phyloP scores from a whole-genome alignment of 305 asterid species.

The Nicotiana rustica region DNA sequence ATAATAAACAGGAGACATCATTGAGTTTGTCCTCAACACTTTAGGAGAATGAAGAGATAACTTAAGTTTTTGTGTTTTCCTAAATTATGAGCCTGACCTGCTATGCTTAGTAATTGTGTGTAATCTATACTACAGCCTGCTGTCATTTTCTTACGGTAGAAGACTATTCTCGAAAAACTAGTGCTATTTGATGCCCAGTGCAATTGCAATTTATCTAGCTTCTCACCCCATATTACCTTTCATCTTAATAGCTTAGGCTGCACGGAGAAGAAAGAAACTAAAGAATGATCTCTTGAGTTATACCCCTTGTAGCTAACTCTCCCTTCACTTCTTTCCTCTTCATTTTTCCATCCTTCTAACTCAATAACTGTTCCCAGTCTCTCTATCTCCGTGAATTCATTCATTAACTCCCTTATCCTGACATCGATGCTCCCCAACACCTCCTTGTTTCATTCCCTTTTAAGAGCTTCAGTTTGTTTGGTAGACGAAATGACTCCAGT shows the following conservation, averaged over 20 bases:
- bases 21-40: slow-evolving; percentile 1
- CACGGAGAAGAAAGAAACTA: background rate
- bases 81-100: background rate
- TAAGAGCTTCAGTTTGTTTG: background rate
- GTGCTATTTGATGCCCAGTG: background rate
- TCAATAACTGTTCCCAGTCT: background rate
- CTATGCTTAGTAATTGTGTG: background rate
- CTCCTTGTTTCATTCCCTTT: background rate
- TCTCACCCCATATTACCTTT: background rate
- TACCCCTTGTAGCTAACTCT: background rate
- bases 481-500: background rate
- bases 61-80: background rate
- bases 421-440: background rate
- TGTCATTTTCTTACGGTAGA: slow-evolving; percentile 3
- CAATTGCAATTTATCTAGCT: background rate
- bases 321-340: background rate
- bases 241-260: background rate
- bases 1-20: background rate
- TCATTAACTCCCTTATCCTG: background rate
- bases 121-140: background rate
- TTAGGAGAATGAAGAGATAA: background rate
- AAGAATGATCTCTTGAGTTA: background rate
- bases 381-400: slow-evolving; percentile 5
- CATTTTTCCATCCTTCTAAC: background rate
- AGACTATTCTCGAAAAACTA: background rate